phyloP scores from a whole-genome alignment of 2,329 filamentous ascomycete species.

The Xylariaceae sp. region DNA sequence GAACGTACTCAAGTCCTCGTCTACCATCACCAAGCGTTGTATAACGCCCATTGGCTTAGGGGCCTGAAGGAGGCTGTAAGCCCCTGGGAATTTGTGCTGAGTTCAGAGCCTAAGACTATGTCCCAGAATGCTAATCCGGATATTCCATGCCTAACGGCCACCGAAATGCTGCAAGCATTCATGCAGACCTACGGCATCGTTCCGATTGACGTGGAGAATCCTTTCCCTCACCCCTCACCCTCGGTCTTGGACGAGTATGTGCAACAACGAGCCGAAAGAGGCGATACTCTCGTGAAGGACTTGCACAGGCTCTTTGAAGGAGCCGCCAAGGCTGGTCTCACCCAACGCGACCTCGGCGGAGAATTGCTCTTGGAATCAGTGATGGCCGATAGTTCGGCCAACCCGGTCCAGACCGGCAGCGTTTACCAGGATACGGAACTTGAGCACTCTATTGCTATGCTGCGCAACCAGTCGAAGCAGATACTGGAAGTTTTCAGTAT shows the following conservation, averaged over 20 bases:
- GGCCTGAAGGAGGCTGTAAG: neutral
- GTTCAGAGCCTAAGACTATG: neutral
- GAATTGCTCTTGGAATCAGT: constrained; percentile 27
- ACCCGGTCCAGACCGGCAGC: constrained; percentile 13
- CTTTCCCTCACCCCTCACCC: constrained; percentile 8
- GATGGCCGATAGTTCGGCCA: constrained; percentile 24
- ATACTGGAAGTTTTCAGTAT: constrained; percentile 21
- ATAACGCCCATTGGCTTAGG: constrained; percentile 7
- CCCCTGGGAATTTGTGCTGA: neutral
- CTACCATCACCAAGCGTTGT: constrained; percentile 15
- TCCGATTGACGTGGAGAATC: constrained; percentile 17
- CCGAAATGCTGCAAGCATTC: constrained; percentile 19
- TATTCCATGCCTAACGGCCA: constrained; percentile 7
- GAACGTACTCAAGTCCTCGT: constrained; percentile 14
- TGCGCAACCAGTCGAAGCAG: constrained; percentile 24
- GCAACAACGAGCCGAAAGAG: constrained; percentile 25
- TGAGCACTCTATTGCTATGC: constrained; percentile 28
- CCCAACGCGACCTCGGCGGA: constrained; percentile 23
- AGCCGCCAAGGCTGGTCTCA: constrained; percentile 23
- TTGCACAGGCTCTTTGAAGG: constrained; percentile 29
- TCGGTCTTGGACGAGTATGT: constrained; percentile 25
- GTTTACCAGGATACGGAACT: constrained; percentile 28
- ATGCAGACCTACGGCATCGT: constrained; percentile 27
- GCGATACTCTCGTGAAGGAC: constrained; percentile 22
- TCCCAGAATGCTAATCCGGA: constrained; percentile 1